A percentile compares a stretch with the other conserved stretches of the same genome.
Conservation (phyloP, 73 alveolate species). For the Tetrahymena borealis region DNA sequence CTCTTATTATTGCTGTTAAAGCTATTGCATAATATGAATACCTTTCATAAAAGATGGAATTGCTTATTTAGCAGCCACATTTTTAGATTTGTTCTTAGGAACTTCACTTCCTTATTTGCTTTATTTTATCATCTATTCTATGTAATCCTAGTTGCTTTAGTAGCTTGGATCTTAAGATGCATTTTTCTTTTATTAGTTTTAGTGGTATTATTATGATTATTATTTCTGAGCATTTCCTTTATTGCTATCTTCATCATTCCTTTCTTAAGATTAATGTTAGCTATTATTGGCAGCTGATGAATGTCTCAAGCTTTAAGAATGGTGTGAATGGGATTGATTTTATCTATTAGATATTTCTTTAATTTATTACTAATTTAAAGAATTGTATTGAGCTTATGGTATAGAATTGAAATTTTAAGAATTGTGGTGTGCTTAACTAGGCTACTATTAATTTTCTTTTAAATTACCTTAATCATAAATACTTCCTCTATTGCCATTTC, state of each 20-base stretch:
- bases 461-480: too few species aligned
- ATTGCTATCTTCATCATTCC: neutral
- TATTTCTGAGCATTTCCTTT: neutral
- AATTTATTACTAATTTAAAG: too few species aligned
- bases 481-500: too few species aligned
- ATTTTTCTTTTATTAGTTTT: neutral
- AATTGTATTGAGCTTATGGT: too few species aligned
- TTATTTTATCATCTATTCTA: neutral
- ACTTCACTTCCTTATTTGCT: neutral
- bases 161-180: neutral
- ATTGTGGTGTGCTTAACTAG: too few species aligned
- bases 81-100: neutral
- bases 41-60: neutral
- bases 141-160: neutral
- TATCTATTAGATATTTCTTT: too few species aligned
- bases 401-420: too few species aligned
- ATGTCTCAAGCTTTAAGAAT: too few species aligned
- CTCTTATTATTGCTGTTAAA: neutral
- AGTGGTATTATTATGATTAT: neutral
- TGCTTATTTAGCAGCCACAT: neutral
- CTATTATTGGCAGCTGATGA: too few species aligned
- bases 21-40: neutral
- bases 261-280: too few species aligned
- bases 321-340: too few species aligned
- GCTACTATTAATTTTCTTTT: too few species aligned